Percentiles rank a stretch among this genome's conserved stretches.
phyloP scores from a whole-genome alignment of 345 rosid genomes.

The Eucalyptus virginea region DNA sequence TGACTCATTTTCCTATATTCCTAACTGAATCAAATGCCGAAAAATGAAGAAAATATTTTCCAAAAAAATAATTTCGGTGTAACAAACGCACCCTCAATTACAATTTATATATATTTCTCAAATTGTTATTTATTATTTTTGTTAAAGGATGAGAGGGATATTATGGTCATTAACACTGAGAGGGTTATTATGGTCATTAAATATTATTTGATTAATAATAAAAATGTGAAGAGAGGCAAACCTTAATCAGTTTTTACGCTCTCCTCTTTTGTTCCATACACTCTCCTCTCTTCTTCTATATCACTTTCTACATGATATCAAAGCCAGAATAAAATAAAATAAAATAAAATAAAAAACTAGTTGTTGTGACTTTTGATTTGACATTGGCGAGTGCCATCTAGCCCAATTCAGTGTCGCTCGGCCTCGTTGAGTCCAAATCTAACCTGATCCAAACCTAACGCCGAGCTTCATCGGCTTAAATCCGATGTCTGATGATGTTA shows the following conservation, averaged over 20 bases:
- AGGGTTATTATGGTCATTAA: too few relatives aligned
- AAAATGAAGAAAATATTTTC: too few relatives aligned
- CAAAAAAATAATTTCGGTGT: accelerated
- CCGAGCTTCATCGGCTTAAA: background rate
- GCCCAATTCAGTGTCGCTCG: accelerated
- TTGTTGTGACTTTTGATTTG: too few relatives aligned
- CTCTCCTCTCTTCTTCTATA: too few relatives aligned
- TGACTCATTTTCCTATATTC: too few relatives aligned
- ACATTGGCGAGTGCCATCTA: accelerated
- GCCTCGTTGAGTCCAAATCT: background rate
- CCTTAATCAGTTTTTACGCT: accelerated
- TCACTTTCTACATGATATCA: background rate
- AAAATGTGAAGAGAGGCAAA: too few relatives aligned
- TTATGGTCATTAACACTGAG: too few relatives aligned
- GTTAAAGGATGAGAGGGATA: too few relatives aligned
- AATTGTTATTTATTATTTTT: background rate
- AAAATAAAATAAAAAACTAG: too few relatives aligned
- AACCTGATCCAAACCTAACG: accelerated
- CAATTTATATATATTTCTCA: background rate
- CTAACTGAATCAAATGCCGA: accelerated
- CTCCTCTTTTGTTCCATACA: too few relatives aligned
- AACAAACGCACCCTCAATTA: too few relatives aligned
- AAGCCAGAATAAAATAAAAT: background rate
- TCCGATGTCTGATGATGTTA: accelerated
- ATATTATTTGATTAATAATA: too few relatives aligned